Evolutionary conservation across 441 rosid species (phyloP).

Genomic region (Pelargonium myrrhifolium): DNA sequence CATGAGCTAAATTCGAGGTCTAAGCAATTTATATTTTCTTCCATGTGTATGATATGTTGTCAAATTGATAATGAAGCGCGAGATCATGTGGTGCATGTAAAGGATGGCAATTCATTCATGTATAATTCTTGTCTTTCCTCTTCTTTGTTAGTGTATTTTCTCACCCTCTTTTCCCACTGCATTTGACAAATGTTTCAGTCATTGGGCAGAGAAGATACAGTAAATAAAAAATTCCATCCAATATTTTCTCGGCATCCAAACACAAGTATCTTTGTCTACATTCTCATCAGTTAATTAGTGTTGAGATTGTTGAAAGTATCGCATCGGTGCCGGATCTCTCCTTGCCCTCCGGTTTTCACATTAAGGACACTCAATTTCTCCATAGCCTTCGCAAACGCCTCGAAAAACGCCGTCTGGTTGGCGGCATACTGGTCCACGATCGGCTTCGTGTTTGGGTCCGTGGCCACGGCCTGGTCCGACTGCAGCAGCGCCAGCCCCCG

Average conservation of each 20-base stretch:
- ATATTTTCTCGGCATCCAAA: background rate
- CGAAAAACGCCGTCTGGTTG: slow-evolving; percentile 45
- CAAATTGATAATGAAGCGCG: too few relatives aligned
- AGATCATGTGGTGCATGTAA: background rate
- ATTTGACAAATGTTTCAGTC: too few relatives aligned
- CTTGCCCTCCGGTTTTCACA: slow-evolving; percentile 41
- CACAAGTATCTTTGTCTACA: background rate
- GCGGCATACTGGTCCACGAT: slow-evolving; percentile 44
- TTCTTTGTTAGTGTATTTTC: too few relatives aligned
- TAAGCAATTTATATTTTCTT: too few relatives aligned
- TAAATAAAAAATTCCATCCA: too few relatives aligned
- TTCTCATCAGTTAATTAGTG: background rate
- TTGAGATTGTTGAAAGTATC: slow-evolving; percentile 42
- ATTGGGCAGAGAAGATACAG: too few relatives aligned
- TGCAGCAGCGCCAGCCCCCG: slow-evolving; percentile 50
- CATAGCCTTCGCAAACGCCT: slow-evolving; percentile 43
- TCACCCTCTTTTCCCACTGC: too few relatives aligned
- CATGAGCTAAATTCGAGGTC: too few relatives aligned
- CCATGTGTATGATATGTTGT: too few relatives aligned
- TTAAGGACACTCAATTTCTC: slow-evolving; percentile 43
- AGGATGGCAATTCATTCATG: background rate
- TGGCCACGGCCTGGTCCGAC: slow-evolving; percentile 38
- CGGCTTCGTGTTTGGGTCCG: slow-evolving; percentile 44
- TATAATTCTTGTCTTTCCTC: background rate
- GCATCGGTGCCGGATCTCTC: slow-evolving; percentile 57